A percentile compares a stretch with the other conserved stretches of the same genome.
Conservation (phyloP, 345 rosid genomes). For the Pseudoturritis turrita region DNA sequence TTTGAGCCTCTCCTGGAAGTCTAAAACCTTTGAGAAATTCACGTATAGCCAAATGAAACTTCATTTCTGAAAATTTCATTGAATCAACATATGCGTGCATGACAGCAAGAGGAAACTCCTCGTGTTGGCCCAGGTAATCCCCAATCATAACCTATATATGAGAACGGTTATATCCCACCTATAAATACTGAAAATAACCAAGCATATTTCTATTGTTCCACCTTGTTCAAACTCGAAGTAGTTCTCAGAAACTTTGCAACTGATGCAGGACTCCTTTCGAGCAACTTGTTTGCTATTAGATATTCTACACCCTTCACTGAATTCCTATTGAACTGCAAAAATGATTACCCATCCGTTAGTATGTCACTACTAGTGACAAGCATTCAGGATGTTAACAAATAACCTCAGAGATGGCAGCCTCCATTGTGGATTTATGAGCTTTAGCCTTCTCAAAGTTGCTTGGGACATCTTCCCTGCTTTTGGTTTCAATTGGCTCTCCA, state of each 20-base stretch:
- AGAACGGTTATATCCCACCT: constrained; percentile 33
- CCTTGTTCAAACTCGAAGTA: constrained; percentile 79
- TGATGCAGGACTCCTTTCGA: constrained; percentile 71
- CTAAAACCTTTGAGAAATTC: constrained; percentile 92
- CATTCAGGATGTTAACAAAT: constrained; percentile 15
- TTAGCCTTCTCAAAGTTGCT: constrained; percentile 91
- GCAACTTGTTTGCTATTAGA: constrained; percentile 71
- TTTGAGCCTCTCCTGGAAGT: constrained; percentile 99
- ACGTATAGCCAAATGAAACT: constrained; percentile 84
- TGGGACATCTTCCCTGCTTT: constrained; percentile 61
- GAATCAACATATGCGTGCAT: constrained; percentile 98
- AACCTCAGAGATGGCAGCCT: constrained; percentile 90
- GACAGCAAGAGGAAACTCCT: constrained; percentile 95
- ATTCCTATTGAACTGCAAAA: constrained; percentile 85
- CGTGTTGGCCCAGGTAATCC: constrained; percentile 96
- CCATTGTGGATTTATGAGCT: constrained; percentile 94
- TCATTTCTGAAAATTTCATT: constrained; percentile 80
- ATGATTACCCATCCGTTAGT: constrained; percentile 19
- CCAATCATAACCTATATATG: constrained; percentile 87
- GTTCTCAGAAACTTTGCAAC: constrained; percentile 86
- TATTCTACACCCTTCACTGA: constrained; percentile 73
- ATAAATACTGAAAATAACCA: constrained; percentile 11
- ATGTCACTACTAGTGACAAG: not conserved
- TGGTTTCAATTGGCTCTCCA: constrained; percentile 45
- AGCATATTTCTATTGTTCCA: constrained; percentile 24